Conservation (phyloP, 176 grass and related monocot genomes). For the Luzula sylvatica region DNA sequence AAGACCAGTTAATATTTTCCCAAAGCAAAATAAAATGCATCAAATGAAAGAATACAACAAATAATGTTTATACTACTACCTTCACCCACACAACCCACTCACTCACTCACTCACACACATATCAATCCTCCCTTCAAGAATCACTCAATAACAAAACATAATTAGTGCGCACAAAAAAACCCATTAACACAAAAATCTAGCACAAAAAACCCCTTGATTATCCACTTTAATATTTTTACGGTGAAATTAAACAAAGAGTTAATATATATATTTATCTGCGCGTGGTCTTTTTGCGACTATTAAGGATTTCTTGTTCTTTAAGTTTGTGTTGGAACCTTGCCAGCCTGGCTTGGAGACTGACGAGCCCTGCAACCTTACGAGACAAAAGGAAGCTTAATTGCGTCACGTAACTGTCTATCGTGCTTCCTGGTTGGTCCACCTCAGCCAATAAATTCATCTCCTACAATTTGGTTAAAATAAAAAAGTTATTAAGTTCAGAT, state of each 20-base stretch:
- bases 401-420: constrained; percentile 88
- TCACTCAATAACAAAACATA: constrained; percentile 9
- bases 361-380: constrained; percentile 79
- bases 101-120: not conserved
- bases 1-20: constrained; percentile 5
- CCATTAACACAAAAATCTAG: constrained; percentile 1
- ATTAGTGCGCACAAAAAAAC: not conserved
- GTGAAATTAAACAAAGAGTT: not conserved
- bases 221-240: not conserved
- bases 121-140: constrained; percentile 4
- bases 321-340: constrained; percentile 86
- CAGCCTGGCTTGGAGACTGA: constrained; percentile 83
- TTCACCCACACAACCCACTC: no score
- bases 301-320: constrained; percentile 94
- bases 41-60: constrained; percentile 25
- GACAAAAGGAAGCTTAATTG: constrained; percentile 89
- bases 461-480: constrained; percentile 17
- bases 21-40: constrained; percentile 8
- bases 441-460: constrained; percentile 99
- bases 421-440: constrained; percentile 89
- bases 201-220: not conserved
- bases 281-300: constrained; percentile 72
- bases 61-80: constrained; percentile 13
- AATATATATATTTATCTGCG: constrained; percentile 11
- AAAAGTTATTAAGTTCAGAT: not conserved